Conservation (phyloP, 345 rosid genomes). For the Eucalyptus pauciflora region DNA sequence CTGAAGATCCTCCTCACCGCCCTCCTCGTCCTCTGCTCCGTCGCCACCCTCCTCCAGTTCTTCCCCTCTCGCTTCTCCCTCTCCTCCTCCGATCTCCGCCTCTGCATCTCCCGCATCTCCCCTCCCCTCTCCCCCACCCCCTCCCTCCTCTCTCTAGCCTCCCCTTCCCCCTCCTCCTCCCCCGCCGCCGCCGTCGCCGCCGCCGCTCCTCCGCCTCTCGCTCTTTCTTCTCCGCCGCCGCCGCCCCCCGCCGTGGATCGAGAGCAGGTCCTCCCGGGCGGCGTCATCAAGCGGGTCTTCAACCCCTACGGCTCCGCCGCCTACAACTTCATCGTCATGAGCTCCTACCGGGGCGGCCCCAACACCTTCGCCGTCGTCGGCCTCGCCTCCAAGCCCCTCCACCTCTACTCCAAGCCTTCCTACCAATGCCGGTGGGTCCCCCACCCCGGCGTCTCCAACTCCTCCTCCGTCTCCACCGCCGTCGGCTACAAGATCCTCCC, state of each 20-base stretch:
- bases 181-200: conserved; percentile 30
- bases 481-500: conserved; percentile 51
- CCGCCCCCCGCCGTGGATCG: not conserved
- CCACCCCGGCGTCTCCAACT: not conserved
- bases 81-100: conserved; percentile 67
- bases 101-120: conserved; percentile 59
- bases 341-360: conserved; percentile 73
- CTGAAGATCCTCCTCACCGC: conserved; percentile 48
- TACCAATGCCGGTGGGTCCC: conserved; percentile 76
- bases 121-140: not conserved
- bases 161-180: conserved; percentile 41
- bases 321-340: conserved; percentile 71
- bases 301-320: conserved; percentile 65
- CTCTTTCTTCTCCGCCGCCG: not conserved
- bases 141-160: conserved; percentile 14
- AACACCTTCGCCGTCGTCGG: conserved; percentile 66
- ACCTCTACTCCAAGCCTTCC: conserved; percentile 49
- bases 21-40: conserved; percentile 53
- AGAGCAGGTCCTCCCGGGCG: conserved; percentile 38
- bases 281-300: conserved; percentile 49
- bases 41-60: conserved; percentile 61
- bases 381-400: conserved; percentile 76
- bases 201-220: conserved; percentile 14
- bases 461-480: conserved; percentile 2
- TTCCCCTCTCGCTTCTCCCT: conserved; percentile 61